phyloP scores from a whole-genome alignment of 108 stramenopile genomes.

The Fragilariopsis cylindrus region DNA sequence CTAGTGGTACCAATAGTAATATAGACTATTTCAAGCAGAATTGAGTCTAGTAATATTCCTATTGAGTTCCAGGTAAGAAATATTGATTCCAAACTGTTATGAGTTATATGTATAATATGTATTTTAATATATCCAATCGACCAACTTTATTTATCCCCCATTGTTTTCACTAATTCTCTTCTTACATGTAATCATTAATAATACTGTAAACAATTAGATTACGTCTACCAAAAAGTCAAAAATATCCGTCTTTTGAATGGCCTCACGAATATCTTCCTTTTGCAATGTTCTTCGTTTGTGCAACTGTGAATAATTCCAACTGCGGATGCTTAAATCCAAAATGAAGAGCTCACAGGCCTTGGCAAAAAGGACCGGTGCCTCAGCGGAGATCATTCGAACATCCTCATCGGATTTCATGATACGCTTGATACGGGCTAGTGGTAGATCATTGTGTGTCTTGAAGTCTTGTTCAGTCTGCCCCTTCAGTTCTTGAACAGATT shows the following conservation, averaged over 20 bases:
- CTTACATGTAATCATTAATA: too few species aligned
- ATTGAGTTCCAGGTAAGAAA: too few species aligned
- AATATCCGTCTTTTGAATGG: slow-evolving; percentile 84
- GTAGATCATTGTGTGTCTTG: slow-evolving; percentile 91
- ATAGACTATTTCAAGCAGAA: too few species aligned
- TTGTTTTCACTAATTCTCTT: too few species aligned
- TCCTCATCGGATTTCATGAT: slow-evolving; percentile 99
- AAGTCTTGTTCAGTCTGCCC: slow-evolving; percentile 86
- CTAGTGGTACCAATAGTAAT: too few species aligned
- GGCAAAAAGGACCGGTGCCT: slow-evolving; percentile 98
- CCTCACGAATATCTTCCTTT: slow-evolving; percentile 87
- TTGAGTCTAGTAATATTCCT: too few species aligned
- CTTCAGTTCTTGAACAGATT: slow-evolving; percentile 43
- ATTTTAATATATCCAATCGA: too few species aligned
- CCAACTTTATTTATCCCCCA: too few species aligned
- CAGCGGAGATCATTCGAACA: slow-evolving; percentile 95
- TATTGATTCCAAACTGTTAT: too few species aligned
- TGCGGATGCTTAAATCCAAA: slow-evolving; percentile 94
- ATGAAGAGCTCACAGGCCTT: slow-evolving; percentile 99
- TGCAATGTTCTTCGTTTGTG: slow-evolving; percentile 85
- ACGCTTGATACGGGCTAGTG: slow-evolving; percentile 96
- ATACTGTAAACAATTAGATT: slow-evolving; percentile 39
- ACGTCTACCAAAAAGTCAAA: slow-evolving; percentile 91
- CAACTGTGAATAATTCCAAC: slow-evolving; percentile 74
- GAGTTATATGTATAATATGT: too few species aligned